Base-by-base conservation (phyloP, 1,284 basidiomycete species). In the Ganoderma sinense region DNA sequence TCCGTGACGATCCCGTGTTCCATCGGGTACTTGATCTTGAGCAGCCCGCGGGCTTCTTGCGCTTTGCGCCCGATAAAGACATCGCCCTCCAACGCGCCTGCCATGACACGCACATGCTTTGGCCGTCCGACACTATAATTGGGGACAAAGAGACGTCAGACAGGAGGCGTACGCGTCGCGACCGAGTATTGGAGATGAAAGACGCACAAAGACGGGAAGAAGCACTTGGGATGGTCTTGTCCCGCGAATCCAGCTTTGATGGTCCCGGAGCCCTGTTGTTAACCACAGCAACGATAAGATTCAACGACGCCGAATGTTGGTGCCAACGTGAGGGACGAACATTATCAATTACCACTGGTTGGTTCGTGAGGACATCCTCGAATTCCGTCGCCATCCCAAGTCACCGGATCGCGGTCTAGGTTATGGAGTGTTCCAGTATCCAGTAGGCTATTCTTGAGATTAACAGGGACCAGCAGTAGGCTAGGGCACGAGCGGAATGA, bases 11-110 rank as follows among this genome's bases (percentile, higher is more conserved):
- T 94, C 23, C 95, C 95, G 81, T 97, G 95, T 79, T 97, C 95
- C 90, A 99, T 98, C n/a, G 97, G 97, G 80, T 98, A 98, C 81
- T 96, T 97, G 77, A 98, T 97, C 86, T 97, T 97, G 72, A 99
- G 87, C 72, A 99, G 84, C 14, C 97, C 97, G 70, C 97, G 87
- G 75, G 96, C 93, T 78, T 98, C 97, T 82, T 99, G 97, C 7
- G 97, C 97, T 75, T 93, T 91, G 77, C 93, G 87, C 16, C 97
- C 97, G 70, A 99, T 98, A 82, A 98, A 99, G 60, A 93, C 89
- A 75, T 97, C 96, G 2, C 95, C 95, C 80, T 97, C 95, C 39
- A 98, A 84, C 62, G 95, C 95, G 72, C 97, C 97, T 7, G 97
- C 97, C 96, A 98, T 98, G 70, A 98, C 95, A 75, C 96, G 90